These are phyloP conservation scores for Pelargonium nanum DNA, from an alignment of 345 rosid genomes.

Conservation along the genomic window DNA sequence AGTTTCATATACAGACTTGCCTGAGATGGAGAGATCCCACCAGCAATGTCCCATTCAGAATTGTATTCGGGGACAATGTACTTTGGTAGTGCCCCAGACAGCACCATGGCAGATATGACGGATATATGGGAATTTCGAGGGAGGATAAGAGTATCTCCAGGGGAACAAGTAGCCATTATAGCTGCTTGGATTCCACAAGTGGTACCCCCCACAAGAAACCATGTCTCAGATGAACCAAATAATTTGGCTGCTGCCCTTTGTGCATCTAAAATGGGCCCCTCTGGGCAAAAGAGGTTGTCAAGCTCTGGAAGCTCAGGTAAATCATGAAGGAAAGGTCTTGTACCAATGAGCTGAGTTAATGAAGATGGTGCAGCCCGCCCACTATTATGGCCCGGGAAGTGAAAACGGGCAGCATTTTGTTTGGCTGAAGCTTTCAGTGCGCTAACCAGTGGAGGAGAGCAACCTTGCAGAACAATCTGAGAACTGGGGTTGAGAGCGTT, in stretches of 20 bases:
- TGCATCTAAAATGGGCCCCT: conserved; percentile 55
- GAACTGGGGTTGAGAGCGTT: conserved; percentile 8
- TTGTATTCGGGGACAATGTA: conserved; percentile 43
- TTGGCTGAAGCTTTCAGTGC: conserved; percentile 40
- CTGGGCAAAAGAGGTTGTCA: conserved; percentile 43
- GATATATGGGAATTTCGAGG: conserved; percentile 55
- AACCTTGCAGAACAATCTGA: conserved; percentile 2
- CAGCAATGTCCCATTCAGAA: conserved; percentile 41
- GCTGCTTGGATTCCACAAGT: conserved; percentile 61
- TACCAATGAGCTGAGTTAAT: conserved; percentile 35
- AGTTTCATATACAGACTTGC: conserved; percentile 13
- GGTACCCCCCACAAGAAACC: conserved; percentile 62
- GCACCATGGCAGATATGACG: conserved; percentile 41
- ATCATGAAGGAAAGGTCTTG: conserved; percentile 38
- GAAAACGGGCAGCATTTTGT: conserved; percentile 41
- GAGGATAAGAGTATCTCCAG: conserved; percentile 43
- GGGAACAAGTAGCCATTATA: conserved; percentile 48
- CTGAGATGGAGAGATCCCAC: conserved; percentile 30
- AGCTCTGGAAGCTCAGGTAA: conserved; percentile 58
- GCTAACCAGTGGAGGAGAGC: conserved; percentile 33
- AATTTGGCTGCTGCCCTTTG: conserved; percentile 39
- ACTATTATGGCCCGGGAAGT: conserved; percentile 63
- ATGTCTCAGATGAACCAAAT: conserved; percentile 50
- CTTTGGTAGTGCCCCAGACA: conserved; percentile 45
- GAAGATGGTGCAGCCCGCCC: conserved; percentile 50